Conservation (phyloP, 2,329 filamentous ascomycete genomes). For the Colletotrichum cuscutae region DNA sequence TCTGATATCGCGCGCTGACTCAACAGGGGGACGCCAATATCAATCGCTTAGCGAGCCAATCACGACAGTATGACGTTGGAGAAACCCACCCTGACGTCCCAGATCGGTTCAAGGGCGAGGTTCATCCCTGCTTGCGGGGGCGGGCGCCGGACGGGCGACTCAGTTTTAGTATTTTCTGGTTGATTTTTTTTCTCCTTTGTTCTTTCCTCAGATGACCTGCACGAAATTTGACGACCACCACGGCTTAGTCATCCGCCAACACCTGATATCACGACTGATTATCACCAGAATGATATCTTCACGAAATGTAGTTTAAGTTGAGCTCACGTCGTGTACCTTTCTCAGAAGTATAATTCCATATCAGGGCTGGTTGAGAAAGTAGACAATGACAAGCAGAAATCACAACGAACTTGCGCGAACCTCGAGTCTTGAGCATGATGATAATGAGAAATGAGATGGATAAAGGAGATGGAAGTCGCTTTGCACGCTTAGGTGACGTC, state of each 20-base stretch:
- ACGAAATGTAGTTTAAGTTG: background rate
- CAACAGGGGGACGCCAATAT: conserved; percentile 44
- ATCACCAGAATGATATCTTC: background rate
- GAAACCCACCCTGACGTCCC: conserved; percentile 38
- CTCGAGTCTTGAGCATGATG: too few species aligned
- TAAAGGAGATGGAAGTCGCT: too few species aligned
- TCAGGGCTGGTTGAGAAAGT: too few species aligned
- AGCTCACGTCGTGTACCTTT: too few species aligned
- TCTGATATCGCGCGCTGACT: conserved; percentile 48
- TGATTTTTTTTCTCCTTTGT: background rate
- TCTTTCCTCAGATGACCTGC: background rate
- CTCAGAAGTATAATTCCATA: too few species aligned
- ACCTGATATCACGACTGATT: background rate
- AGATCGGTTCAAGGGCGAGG: conserved; percentile 33
- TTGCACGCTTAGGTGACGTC: too few species aligned
- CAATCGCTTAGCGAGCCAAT: conserved; percentile 45
- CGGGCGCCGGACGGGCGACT: conserved; percentile 8
- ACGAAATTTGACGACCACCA: background rate
- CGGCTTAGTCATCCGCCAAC: conserved; percentile 18
- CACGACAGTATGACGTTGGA: conserved; percentile 47
- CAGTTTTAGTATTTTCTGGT: background rate
- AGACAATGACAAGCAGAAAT: too few species aligned
- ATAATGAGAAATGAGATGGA: too few species aligned
- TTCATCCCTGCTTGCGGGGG: conserved; percentile 34
- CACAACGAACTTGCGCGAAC: too few species aligned